A percentile compares a stretch with the other conserved stretches of the same genome.
Evolutionary conservation across 1,284 basidiomycete genomes (phyloP).

Genomic region (Moesziomyces aphidis): DNA sequence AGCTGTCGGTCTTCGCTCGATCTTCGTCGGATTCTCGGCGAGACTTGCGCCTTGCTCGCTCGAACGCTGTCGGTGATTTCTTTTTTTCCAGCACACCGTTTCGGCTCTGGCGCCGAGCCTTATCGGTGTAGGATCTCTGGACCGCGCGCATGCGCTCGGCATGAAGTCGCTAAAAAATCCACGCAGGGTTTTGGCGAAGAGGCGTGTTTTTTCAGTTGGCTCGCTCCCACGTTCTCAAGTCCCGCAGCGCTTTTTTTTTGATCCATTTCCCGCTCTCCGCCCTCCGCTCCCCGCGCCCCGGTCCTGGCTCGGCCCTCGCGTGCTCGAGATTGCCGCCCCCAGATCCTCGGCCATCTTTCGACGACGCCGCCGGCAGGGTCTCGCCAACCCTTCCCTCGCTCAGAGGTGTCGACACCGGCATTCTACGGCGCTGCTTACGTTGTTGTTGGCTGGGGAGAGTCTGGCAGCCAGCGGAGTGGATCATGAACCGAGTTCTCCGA

Average conservation of each 20-base stretch:
- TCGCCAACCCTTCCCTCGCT: neutral
- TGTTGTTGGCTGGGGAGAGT: too few species aligned
- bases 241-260: too few species aligned
- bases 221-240: too few species aligned
- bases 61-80: neutral
- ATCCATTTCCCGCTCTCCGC: too few species aligned
- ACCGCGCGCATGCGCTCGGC: neutral
- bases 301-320: neutral
- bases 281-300: too few species aligned
- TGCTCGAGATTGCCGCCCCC: neutral
- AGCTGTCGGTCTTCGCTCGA: constrained; percentile 16
- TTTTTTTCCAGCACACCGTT: neutral
- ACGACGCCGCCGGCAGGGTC: neutral
- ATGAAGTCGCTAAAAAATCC: neutral
- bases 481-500: neutral
- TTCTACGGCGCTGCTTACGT: neutral
- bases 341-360: neutral
- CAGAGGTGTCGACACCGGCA: neutral
- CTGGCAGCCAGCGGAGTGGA: neutral
- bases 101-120: constrained; percentile 6
- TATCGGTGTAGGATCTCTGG: constrained; percentile 15
- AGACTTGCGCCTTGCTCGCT: constrained; percentile 4
- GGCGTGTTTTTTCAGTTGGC: too few species aligned
- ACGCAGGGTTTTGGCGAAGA: neutral
- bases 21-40: constrained; percentile 24